Evolutionary conservation across 1,139 yeast species (phyloP).

Genomic region (Candida smagusa): DNA sequence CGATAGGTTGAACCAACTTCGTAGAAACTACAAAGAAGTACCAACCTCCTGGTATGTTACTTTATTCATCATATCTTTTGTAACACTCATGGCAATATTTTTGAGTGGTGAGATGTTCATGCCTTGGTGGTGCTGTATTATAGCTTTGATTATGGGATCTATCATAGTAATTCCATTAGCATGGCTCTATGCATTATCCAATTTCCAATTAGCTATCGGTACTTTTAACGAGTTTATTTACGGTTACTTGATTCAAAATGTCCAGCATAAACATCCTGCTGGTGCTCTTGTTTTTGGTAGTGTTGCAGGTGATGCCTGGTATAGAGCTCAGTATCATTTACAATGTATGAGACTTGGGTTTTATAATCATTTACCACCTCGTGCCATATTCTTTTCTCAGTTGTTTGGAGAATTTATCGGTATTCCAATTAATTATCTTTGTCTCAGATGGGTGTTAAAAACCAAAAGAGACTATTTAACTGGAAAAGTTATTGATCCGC

Average conservation of each 20-base stretch:
- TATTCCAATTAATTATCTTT: conserved; percentile 44
- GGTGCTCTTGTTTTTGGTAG: conserved; percentile 50
- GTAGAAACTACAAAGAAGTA: conserved; percentile 35
- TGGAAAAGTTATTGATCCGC: conserved; percentile 37
- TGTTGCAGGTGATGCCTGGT: conserved; percentile 53
- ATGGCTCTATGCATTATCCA: conserved; percentile 48
- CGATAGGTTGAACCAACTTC: conserved; percentile 41
- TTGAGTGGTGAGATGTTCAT: conserved; percentile 35
- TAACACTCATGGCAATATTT: conserved; percentile 28
- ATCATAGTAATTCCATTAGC: conserved; percentile 46
- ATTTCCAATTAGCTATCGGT: conserved; percentile 49
- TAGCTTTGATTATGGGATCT: conserved; percentile 41
- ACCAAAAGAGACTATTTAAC: conserved; percentile 34
- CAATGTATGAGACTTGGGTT: conserved; percentile 49
- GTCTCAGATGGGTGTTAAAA: conserved; percentile 41
- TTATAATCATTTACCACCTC: conserved; percentile 48
- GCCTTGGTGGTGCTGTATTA: conserved; percentile 46
- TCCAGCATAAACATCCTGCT: conserved; percentile 35
- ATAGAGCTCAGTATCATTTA: conserved; percentile 48
- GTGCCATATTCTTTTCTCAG: conserved; percentile 45
- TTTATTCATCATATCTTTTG: conserved; percentile 33
- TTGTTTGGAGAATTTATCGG: conserved; percentile 50
- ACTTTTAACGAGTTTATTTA: conserved; percentile 47
- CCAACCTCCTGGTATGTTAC: conserved; percentile 41
- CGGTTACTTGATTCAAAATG: conserved; percentile 39